Evolutionary conservation across 2,329 filamentous ascomycete species (phyloP).

Genomic region (Kalmusia sp.): DNA sequence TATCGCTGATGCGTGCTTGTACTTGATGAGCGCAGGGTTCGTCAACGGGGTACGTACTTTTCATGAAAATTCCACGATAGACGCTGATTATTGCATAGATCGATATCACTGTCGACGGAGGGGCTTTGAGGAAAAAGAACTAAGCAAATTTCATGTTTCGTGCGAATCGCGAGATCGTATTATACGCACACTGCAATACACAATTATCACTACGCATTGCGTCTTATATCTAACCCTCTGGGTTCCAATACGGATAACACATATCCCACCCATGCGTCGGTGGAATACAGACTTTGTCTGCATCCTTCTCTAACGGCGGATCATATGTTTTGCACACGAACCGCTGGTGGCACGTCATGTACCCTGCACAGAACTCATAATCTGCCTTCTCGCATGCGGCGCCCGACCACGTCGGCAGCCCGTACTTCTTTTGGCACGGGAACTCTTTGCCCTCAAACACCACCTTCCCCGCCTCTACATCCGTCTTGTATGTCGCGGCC

Average conservation of each 20-base stretch:
- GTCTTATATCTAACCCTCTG: not conserved
- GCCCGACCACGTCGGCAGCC: not conserved
- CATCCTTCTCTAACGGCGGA: not conserved
- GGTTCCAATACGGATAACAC: conserved; percentile 6
- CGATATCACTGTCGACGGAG: conserved; percentile 48
- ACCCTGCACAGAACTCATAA: not conserved
- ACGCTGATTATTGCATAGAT: conserved; percentile 21
- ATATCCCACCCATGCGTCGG: not conserved
- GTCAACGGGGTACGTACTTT: conserved; percentile 38
- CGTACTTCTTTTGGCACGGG: conserved; percentile 4
- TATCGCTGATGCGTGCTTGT: conserved; percentile 53
- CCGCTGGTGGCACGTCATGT: conserved; percentile 4
- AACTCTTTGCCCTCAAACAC: not conserved
- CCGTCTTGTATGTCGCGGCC: conserved; percentile 2
- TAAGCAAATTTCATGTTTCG: not conserved
- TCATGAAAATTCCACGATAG: not conserved
- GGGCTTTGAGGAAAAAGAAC: conserved; percentile 45
- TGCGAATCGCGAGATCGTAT: not conserved
- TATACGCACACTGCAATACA: too few relatives aligned
- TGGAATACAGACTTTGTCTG: not conserved
- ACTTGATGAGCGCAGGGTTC: conserved; percentile 48
- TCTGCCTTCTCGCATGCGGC: not conserved
- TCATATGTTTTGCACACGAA: not conserved
- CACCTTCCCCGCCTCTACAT: conserved; percentile 2
- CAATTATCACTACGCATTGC: not conserved